phyloP scores from a whole-genome alignment of 2,329 filamentous ascomycete genomes.

The Exophiala aquamarina region DNA sequence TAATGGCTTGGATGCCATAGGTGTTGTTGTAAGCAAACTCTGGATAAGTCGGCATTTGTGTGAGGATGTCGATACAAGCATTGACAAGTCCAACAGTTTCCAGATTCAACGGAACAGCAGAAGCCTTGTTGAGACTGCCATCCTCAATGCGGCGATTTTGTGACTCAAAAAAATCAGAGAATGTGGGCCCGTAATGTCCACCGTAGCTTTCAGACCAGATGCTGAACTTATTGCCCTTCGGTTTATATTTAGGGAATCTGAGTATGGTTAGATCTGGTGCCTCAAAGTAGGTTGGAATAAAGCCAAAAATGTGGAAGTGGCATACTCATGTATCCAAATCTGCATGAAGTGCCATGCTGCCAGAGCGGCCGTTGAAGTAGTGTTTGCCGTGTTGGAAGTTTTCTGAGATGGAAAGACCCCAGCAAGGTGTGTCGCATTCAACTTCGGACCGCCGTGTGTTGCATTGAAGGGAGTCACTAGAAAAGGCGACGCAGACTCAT shows the following conservation, averaged over 20 bases:
- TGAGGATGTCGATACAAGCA: constrained; percentile 47
- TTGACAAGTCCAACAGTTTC: constrained; percentile 52
- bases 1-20: constrained; percentile 49
- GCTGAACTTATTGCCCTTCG: constrained; percentile 45
- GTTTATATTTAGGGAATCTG: constrained; percentile 55
- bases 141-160: constrained; percentile 29
- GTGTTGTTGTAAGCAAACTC: constrained; percentile 52
- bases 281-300: too few species aligned
- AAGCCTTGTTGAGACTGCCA: constrained; percentile 18
- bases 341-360: constrained; percentile 57
- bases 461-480: constrained; percentile 30
- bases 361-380: constrained; percentile 47
- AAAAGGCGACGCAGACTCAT: constrained; percentile 30
- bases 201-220: constrained; percentile 30
- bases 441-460: constrained; percentile 37
- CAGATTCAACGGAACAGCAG: constrained; percentile 30
- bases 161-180: constrained; percentile 28
- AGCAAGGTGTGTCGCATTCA: constrained; percentile 54
- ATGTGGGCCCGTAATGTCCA: constrained; percentile 32
- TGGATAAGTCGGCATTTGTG: constrained; percentile 45
- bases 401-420: constrained; percentile 54
- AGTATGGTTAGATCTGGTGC: background rate
- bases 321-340: constrained; percentile 51
- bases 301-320: background rate
- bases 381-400: constrained; percentile 32